phyloP scores from a whole-genome alignment of 2,329 filamentous ascomycete genomes.

The Aspergillus chevalieri region DNA sequence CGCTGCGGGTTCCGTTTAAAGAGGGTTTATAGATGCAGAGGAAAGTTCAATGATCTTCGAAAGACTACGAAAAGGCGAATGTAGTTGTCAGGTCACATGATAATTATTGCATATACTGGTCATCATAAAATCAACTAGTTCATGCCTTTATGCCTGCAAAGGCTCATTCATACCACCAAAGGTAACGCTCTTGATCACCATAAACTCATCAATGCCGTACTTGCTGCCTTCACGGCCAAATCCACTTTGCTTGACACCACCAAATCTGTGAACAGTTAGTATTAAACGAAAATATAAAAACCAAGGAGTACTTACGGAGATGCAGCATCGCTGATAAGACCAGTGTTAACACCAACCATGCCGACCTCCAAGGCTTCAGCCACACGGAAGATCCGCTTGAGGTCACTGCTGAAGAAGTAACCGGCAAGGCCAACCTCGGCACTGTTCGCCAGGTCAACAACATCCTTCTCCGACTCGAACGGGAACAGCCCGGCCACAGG shows the following conservation, averaged over 20 bases:
- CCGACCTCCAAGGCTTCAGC: constrained; percentile 52
- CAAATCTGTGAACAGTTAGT: constrained; percentile 49
- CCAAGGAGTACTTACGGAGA: constrained; percentile 35
- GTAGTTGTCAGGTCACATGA: too few species aligned
- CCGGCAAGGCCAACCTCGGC: constrained; percentile 83
- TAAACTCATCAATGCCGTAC: constrained; percentile 72
- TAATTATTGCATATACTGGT: too few species aligned
- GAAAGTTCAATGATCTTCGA: too few species aligned
- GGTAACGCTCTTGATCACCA: constrained; percentile 64
- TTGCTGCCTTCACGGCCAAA: constrained; percentile 73
- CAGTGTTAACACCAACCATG: constrained; percentile 64
- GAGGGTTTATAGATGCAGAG: too few species aligned
- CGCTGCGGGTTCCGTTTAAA: too few species aligned
- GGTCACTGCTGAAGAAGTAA: constrained; percentile 75
- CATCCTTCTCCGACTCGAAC: constrained; percentile 84
- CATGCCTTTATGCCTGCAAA: constrained; percentile 41
- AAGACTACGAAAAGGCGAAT: too few species aligned
- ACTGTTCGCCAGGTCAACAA: constrained; percentile 73
- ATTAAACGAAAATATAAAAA: background rate
- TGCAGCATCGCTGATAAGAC: constrained; percentile 51
- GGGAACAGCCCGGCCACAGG: constrained; percentile 85
- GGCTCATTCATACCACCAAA: constrained; percentile 58
- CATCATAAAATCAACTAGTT: too few species aligned
- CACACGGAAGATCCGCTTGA: constrained; percentile 54
- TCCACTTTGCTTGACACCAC: constrained; percentile 75